Evolutionary conservation across 768 basidiomycete genomes (phyloP).

Genomic region (Lanmaoa pseudosensibilis): DNA sequence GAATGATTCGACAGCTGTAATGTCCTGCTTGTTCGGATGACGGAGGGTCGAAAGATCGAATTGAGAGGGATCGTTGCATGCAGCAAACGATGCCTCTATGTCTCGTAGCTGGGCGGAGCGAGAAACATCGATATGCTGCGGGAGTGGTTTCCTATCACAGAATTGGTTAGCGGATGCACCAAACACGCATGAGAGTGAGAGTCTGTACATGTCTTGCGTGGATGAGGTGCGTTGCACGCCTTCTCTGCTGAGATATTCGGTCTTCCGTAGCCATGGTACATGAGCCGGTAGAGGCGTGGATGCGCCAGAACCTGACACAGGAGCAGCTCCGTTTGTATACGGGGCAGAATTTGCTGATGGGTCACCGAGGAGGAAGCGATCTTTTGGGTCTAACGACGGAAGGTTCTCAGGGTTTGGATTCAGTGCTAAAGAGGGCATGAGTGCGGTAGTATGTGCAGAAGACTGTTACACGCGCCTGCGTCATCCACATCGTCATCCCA

Average conservation of each 20-base stretch:
- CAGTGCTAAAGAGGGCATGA: constrained; percentile 37
- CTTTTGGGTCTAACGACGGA: constrained; percentile 69
- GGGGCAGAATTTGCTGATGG: constrained; percentile 44
- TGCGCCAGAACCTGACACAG: constrained; percentile 37
- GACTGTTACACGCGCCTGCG: constrained; percentile 46
- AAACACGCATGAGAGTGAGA: neutral
- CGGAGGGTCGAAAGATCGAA: constrained; percentile 59
- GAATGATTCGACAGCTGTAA: constrained; percentile 78
- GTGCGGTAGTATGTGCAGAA: neutral
- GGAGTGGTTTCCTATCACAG: constrained; percentile 46
- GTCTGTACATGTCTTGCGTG: constrained; percentile 56
- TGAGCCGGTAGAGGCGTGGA: constrained; percentile 53
- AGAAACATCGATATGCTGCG: constrained; percentile 66
- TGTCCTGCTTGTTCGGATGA: constrained; percentile 77
- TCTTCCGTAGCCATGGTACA: constrained; percentile 91
- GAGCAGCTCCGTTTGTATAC: constrained; percentile 42
- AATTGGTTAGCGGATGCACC: neutral
- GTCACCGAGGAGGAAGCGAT: constrained; percentile 75
- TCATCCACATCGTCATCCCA: constrained; percentile 81
- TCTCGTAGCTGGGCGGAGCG: constrained; percentile 71
- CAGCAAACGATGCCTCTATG: constrained; percentile 75
- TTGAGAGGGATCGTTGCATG: constrained; percentile 49
- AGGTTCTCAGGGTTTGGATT: constrained; percentile 66
- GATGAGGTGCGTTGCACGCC: constrained; percentile 44
- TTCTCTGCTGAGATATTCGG: constrained; percentile 80